Evolutionary conservation across 2,329 filamentous ascomycete species (phyloP), one percentile per base, ranked within the genome.

Genomic region (Ceratocystis ficicola): DNA sequence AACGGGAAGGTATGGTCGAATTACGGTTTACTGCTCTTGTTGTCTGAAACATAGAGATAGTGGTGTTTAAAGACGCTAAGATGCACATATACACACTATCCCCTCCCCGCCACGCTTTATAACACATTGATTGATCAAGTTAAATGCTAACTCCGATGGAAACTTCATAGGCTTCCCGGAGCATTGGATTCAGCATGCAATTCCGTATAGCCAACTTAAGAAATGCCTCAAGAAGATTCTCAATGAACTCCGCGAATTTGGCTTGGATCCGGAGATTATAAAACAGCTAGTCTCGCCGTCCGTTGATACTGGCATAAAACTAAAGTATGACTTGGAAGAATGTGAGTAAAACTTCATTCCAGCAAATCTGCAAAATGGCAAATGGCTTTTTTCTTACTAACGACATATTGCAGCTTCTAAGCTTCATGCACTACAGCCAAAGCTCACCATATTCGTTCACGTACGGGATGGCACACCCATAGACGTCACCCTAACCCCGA

Each of bases 171-270:
- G 83, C 69, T 95, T 90, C 73, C 90, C 90, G 6, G 76, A 82
- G 62, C 84, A 86, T 72, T 86, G 83, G 83, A 77, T 91, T 62
- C 81, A 87, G 57, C 86, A 85, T 32, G 90, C 90, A 62, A 89
- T 95, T 68, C 89, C 88, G 2, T 95, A 95, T 74, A 83, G 86
- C 57, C 84, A 90, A 74, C 82, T 95, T 66, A 95, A 95, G 76
- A 95, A 95, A 77, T 89, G 88, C 75, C 86, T 95, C 73, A 93
- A 92, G 73, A 86, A 86, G 72, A 86, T 95, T 62, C 83, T 86
- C 69, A 77, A 78, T 63, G 89, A 95, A 77, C 80, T 95, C 64
- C 77, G 80, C 50, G 80, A 81, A 44, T 77, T 93, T 15, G 90
- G 90, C 6, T 82, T 95, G 36, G 87, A 89, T 69, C 82, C 83